These are phyloP conservation scores for Populus tomentosa DNA, from an alignment of 441 rosid genomes.

Conservation along the genomic window DNA sequence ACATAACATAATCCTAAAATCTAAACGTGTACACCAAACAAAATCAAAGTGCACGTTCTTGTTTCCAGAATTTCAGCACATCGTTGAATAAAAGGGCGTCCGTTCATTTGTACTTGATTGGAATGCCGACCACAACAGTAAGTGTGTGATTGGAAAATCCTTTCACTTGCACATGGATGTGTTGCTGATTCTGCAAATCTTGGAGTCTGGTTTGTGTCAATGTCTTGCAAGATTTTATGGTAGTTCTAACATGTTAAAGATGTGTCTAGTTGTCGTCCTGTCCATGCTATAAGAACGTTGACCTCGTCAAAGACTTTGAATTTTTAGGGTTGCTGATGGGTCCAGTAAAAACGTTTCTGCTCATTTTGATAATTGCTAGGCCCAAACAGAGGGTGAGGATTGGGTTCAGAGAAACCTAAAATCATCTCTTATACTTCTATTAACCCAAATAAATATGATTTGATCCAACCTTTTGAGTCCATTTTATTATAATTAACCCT, in stretches of 20 bases:
- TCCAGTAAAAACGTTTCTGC: too few relatives aligned
- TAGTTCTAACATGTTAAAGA: neutral
- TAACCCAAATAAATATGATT: too few relatives aligned
- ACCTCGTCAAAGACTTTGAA: neutral
- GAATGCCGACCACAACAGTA: neutral
- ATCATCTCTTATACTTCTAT: neutral
- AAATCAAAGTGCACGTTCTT: neutral
- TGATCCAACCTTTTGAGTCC: neutral
- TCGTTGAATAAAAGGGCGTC: neutral
- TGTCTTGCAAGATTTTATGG: neutral
- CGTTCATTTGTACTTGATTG: slow-evolving; percentile 3
- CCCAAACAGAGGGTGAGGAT: neutral
- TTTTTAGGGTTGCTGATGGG: too few relatives aligned
- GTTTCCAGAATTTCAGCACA: neutral
- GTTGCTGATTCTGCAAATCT: neutral
- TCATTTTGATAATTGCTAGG: neutral
- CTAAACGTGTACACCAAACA: neutral
- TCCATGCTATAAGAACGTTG: neutral
- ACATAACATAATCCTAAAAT: neutral
- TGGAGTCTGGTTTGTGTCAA: neutral
- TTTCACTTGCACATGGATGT: slow-evolving; percentile 13
- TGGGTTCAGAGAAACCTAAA: neutral
- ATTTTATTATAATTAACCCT: too few relatives aligned
- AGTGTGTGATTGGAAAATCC: neutral
- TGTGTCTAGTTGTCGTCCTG: neutral